Conservation (phyloP, 2,329 filamentous ascomycete genomes). For the Aspergillus proliferans region DNA sequence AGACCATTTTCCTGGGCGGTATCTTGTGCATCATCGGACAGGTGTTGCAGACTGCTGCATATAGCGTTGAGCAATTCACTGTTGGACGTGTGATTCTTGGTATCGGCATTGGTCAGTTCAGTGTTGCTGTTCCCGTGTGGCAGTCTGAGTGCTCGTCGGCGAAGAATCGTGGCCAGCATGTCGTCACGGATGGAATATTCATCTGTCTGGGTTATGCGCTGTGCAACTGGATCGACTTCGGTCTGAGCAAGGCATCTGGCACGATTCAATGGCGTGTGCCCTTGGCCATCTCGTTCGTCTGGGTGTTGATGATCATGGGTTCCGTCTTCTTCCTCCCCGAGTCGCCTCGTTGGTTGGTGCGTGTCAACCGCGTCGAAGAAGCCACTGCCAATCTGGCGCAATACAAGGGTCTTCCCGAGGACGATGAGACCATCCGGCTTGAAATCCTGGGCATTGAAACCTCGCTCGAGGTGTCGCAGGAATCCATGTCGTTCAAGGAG, state of each 20-base stretch:
- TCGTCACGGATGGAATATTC: slow-evolving; percentile 44
- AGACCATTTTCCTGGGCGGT: slow-evolving; percentile 42
- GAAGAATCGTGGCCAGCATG: slow-evolving; percentile 43
- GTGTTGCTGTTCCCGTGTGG: slow-evolving; percentile 45
- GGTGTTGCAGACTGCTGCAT: slow-evolving; percentile 41
- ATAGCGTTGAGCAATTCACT: slow-evolving; percentile 40
- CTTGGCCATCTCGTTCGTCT: slow-evolving; percentile 50
- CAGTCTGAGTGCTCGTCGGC: slow-evolving; percentile 45
- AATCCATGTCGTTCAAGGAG: slow-evolving; percentile 11
- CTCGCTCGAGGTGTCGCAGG: slow-evolving; percentile 11
- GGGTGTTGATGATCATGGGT: slow-evolving; percentile 45
- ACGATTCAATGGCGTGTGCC: slow-evolving; percentile 48
- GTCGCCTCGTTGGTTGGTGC: slow-evolving; percentile 29
- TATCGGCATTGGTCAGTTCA: slow-evolving; percentile 44
- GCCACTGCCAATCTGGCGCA: slow-evolving; percentile 10
- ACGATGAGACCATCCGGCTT: slow-evolving; percentile 7
- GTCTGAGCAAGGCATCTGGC: slow-evolving; percentile 40
- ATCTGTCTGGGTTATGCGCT: slow-evolving; percentile 27
- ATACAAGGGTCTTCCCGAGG: slow-evolving; percentile 8
- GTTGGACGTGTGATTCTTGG: slow-evolving; percentile 45
- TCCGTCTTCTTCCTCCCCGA: slow-evolving; percentile 47
- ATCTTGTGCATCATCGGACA: slow-evolving; percentile 17
- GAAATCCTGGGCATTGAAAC: slow-evolving; percentile 16
- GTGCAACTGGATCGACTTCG: slow-evolving; percentile 43
- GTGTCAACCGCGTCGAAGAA: slow-evolving; percentile 12